Conservation (phyloP, 768 basidiomycete genomes). For the Phlegmacium glaucopus region DNA sequence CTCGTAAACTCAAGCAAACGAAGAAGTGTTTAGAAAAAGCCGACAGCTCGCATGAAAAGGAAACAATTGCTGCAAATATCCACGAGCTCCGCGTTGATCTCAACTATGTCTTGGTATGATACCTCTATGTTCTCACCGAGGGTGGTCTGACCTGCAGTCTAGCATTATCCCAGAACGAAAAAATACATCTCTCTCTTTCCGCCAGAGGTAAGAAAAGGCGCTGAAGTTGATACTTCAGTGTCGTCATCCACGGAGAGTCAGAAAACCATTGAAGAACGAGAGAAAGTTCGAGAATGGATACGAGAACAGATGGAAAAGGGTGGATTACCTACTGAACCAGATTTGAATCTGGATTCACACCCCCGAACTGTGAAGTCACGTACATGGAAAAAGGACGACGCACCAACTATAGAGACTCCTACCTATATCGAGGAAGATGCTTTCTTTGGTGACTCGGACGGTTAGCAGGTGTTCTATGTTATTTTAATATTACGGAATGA, state of each 20-base stretch:
- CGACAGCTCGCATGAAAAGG: slow-evolving; percentile 29
- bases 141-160: not conserved
- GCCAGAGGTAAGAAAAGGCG: slow-evolving; percentile 49
- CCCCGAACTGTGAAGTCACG: slow-evolving; percentile 4
- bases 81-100: slow-evolving; percentile 76
- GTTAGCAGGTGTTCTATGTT: too few relatives aligned
- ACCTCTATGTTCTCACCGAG: not conserved
- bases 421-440: slow-evolving; percentile 28
- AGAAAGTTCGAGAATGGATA: slow-evolving; percentile 59
- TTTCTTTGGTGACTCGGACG: slow-evolving; percentile 38
- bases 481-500: too few relatives aligned
- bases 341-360: slow-evolving; percentile 34
- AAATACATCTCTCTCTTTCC: slow-evolving; percentile 94
- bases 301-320: slow-evolving; percentile 57
- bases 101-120: slow-evolving; percentile 73
- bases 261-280: slow-evolving; percentile 48
- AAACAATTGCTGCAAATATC: slow-evolving; percentile 46
- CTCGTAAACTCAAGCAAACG: slow-evolving; percentile 70
- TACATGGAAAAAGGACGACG: slow-evolving; percentile 11
- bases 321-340: slow-evolving; percentile 58
- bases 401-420: not conserved
- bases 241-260: slow-evolving; percentile 22
- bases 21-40: slow-evolving; percentile 47
- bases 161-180: slow-evolving; percentile 82
- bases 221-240: slow-evolving; percentile 15